Base-by-base conservation (phyloP, 495 filamentous ascomycete genomes). In the Penicillium mononematosum region DNA sequence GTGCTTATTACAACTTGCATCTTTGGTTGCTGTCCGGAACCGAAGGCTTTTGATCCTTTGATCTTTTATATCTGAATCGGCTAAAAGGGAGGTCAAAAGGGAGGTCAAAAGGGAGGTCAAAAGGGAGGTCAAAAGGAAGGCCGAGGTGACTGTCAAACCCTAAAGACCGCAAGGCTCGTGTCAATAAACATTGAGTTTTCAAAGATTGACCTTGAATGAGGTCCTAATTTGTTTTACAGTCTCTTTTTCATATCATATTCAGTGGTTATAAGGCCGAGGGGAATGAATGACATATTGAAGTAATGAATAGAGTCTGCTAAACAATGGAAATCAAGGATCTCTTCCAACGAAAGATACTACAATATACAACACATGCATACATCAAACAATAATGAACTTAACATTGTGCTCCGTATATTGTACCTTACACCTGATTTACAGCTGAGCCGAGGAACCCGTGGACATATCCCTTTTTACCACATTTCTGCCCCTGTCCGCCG, bases 401-500 rank as follows among this genome's bases (percentile, higher is more conserved):
- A 34, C 31, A 5, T 34, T 11, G 12, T 34, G 12, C 9, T 11
- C 10, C 9, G 31, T 32, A 32, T 9, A 4, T 3, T 9, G 29
- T 9, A 31, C 9, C 8, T 9, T 31, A 31, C 9, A 31, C 9
- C 29, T 31, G 6, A 31, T 31, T 31, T 47, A 19, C 24, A 48
- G 9, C 32, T 17, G 52, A 45, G 53, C 53, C 53, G 53, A 55
- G 53, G 53, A 36, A 38, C 31, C 50, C 38, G 38, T 42, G 38
- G 19, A 17, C 49, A 42, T 41, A 50, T 50, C 48, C 52, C 32
- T 9, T 55, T 17, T 55, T 17, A 34, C 12, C 10, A 22, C 4
- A 31, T 32, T 56, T 56, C 58, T 61, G 58, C 58, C 56, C 45
- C 20, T 54, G 27, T n/a, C 8, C 45, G 8, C 59, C 56, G 62